Evolutionary conservation across 2,329 filamentous ascomycete genomes (phyloP), one percentile per base, ranked within the genome.

Genomic region (Lasiodiplodia citricola): DNA sequence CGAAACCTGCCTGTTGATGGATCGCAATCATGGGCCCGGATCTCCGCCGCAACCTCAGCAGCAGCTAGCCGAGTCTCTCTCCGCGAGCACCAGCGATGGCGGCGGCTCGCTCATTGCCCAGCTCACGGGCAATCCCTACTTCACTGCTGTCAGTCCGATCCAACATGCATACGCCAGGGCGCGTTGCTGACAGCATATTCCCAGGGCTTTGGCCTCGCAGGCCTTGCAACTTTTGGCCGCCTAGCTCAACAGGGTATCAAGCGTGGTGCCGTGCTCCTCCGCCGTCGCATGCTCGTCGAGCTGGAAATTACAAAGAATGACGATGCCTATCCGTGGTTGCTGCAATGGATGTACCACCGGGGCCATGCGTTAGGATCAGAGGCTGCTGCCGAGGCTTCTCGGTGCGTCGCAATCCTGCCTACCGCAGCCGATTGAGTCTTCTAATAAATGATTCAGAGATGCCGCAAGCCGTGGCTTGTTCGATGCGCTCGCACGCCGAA

Each of bases 231-330:
- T 41, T 91, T 88, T 51, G 87, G 94, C 38, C 91, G 93, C 14
- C 88, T 97, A 73, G 92, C 90, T 37, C 93, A 96, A 71, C 91
- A 91, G 76, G 92, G 92, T 41, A 80, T 92, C 69, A 87, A 94
- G 70, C 85, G 89, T 74, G 89, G 89, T 67, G 90, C 91, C n/a
- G 87, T 87, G 54, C 85, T 96, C 68, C 82, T 97, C 69, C 92
- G 93, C 62, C 90, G 91, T 66, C 92, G 95, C 60, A 89, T 99
- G 82, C 89, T 99, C 37, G 93, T 98, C 74, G 94, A 97, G 75
- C 90, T 99, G 75, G 96, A 99, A 81, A 97, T 99, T 80, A 95
- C 92, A 79, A 92, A 93, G 77, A 92, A 95, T 75, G 96, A 99
- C 81, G 90, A 93, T 55, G 94, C 95, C 1, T 99, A 98, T 78